These are phyloP conservation scores for Misopates orontium DNA, from an alignment of 257 asterid species.

Conservation along the genomic window DNA sequence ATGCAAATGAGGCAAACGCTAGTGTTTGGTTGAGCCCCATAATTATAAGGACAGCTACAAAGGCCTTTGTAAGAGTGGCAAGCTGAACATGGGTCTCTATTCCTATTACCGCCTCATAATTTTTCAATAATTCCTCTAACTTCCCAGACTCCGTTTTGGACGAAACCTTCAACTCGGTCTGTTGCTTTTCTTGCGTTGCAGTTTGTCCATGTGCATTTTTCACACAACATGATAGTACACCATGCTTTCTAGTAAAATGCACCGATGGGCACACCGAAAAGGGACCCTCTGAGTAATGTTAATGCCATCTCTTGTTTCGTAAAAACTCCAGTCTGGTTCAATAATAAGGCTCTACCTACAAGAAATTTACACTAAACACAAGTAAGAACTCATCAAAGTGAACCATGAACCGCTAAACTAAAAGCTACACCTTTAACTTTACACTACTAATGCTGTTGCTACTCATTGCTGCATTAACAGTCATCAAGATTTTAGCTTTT, in stretches of 20 bases:
- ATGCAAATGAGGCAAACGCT: constrained; percentile 82
- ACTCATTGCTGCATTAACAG: no score
- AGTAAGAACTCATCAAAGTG: no score
- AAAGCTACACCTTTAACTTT: no score
- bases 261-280: constrained; percentile 59
- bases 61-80: constrained; percentile 56
- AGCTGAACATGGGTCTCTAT: constrained; percentile 95
- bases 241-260: constrained; percentile 50
- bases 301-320: constrained; percentile 55
- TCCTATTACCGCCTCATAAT: constrained; percentile 85
- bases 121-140: constrained; percentile 54
- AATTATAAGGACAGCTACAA: constrained; percentile 59
- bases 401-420: no score
- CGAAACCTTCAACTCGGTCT: constrained; percentile 44
- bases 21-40: constrained; percentile 87
- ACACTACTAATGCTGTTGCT: no score
- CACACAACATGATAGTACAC: constrained; percentile 40
- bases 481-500: no score
- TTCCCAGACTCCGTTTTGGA: constrained; percentile 38
- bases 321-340: constrained; percentile 12
- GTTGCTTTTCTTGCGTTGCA: constrained; percentile 62
- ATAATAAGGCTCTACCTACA: background rate
- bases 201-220: constrained; percentile 50
- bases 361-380: background rate
- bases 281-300: constrained; percentile 70